Base-by-base conservation (phyloP, 2,329 filamentous ascomycete genomes). In the Trichoderma sp. region DNA sequence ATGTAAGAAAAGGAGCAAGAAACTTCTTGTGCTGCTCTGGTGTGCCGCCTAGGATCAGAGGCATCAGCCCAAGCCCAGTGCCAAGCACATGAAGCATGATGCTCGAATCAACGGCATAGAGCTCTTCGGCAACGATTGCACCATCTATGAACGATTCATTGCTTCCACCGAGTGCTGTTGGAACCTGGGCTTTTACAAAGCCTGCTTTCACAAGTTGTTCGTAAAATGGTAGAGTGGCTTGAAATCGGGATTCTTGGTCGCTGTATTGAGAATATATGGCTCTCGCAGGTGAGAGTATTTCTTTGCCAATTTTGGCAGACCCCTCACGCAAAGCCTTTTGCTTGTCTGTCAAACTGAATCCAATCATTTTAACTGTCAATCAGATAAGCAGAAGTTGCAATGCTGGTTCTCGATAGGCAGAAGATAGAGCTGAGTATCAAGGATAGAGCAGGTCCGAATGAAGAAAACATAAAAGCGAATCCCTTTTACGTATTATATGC, bases 61-160 rank as follows among this genome's bases (percentile, higher is more conserved):
- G 60, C 60, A 62, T 62, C 21, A 62, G 27, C 0, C 60, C 60
- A 62, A 62, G 60, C 5, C 43, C 60, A 27, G 60, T 62, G 29
- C 60, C 60, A 10, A 62, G 47, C n/a, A 62, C 47, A 35, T 62
- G 60, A 52, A 62, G 43, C 60, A 62, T 62, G 21, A 62, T 53
- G 29, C 60, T 62, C 21, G 60, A 62, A 53, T 62, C 60, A 24
- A 62, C 29, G 5, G 60, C 60, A 27, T 62, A 62, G 14, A 62
- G 60, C 6, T 62, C 60, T 53, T 62, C 60, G 1, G 60, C 60
- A 16, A 62, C 60, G 53, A 62, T 62, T 19, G 60, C 60, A 4
- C 60, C 60, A 53, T 62, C 60, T 21, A 62, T 62, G 21, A 62
- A 62, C 13, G 60, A 62, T 27, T 62, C 60, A 35, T 62, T 62